Percentiles rank a stretch among this genome's conserved stretches.
Evolutionary conservation across 345 rosid genomes (phyloP).

Genomic region (Firmiana major): DNA sequence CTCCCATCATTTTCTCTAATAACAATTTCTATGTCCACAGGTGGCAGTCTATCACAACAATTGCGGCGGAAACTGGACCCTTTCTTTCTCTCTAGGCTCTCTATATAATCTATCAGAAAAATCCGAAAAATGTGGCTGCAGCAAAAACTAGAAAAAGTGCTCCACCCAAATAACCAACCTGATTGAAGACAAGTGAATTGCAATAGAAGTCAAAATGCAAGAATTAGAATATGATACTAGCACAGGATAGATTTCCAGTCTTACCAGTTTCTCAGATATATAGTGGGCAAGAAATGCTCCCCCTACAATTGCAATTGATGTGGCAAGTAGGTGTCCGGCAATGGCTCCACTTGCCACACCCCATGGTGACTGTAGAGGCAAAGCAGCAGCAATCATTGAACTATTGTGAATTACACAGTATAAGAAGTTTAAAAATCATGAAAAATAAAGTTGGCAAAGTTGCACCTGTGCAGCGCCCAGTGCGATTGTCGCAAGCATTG

Average conservation of each 20-base stretch:
- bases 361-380: constrained; percentile 69
- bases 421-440: not conserved
- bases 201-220: not conserved
- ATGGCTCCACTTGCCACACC: constrained; percentile 97
- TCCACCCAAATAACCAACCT: constrained; percentile 95
- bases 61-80: constrained; percentile 6
- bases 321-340: constrained; percentile 87
- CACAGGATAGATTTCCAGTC: constrained; percentile 7
- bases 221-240: not conserved
- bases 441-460: not conserved
- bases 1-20: not conserved
- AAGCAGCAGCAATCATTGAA: not conserved
- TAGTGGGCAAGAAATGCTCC: constrained; percentile 93
- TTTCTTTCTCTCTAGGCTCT: constrained; percentile 4
- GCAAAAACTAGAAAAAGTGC: constrained; percentile 81
- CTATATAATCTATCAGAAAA: constrained; percentile 39
- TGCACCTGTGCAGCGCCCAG: constrained; percentile 94
- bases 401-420: not conserved
- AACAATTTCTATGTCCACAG: not conserved
- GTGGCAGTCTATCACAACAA: not conserved
- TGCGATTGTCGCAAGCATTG: constrained; percentile 98
- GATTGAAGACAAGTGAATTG: constrained; percentile 31
- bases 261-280: constrained; percentile 92
- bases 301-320: constrained; percentile 75
- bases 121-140: constrained; percentile 83